Evolutionary conservation across 1,284 basidiomycete genomes (phyloP).

Genomic region (Cutaneotrichosporon daszewskae): DNA sequence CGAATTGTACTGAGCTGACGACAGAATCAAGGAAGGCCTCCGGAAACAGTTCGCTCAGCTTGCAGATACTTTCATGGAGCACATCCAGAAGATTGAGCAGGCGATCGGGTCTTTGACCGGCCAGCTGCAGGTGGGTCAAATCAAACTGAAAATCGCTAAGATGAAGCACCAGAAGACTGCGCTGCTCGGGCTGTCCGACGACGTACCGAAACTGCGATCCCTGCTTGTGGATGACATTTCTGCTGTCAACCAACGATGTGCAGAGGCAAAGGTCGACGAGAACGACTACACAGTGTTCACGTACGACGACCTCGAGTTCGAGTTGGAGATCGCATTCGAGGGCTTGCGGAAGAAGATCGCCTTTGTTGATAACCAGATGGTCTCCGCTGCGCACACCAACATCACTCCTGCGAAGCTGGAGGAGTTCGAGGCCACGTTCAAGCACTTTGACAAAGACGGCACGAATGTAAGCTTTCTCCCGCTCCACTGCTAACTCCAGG

Average conservation of each 20-base stretch:
- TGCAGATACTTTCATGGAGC: constrained; percentile 76
- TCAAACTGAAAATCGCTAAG: neutral
- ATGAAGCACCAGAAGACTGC: constrained; percentile 40
- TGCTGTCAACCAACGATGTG: neutral
- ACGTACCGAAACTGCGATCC: constrained; percentile 9
- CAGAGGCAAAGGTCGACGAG: constrained; percentile 88
- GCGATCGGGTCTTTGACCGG: constrained; percentile 73
- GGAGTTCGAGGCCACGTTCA: constrained; percentile 95
- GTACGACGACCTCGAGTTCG: constrained; percentile 82
- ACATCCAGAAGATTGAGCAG: constrained; percentile 64
- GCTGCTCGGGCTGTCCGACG: constrained; percentile 23
- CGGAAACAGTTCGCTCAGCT: constrained; percentile 75
- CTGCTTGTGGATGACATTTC: neutral
- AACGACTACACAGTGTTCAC: constrained; percentile 94
- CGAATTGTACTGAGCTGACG: constrained; percentile 2
- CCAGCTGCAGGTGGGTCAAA: constrained; percentile 61
- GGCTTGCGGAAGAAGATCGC: constrained; percentile 82
- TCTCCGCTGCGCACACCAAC: constrained; percentile 55
- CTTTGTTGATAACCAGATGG: constrained; percentile 97
- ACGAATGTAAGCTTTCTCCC: constrained; percentile 54
- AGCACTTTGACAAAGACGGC: constrained; percentile 92
- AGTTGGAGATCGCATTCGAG: constrained; percentile 74
- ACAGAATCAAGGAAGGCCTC: constrained; percentile 80
- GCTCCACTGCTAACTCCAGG: constrained; percentile 42
- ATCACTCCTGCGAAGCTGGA: constrained; percentile 92